Percentiles rank a stretch among this genome's conserved stretches.
Evolutionary conservation across 1,139 yeast genomes (phyloP).

Genomic region (Diutina mesorugosa): DNA sequence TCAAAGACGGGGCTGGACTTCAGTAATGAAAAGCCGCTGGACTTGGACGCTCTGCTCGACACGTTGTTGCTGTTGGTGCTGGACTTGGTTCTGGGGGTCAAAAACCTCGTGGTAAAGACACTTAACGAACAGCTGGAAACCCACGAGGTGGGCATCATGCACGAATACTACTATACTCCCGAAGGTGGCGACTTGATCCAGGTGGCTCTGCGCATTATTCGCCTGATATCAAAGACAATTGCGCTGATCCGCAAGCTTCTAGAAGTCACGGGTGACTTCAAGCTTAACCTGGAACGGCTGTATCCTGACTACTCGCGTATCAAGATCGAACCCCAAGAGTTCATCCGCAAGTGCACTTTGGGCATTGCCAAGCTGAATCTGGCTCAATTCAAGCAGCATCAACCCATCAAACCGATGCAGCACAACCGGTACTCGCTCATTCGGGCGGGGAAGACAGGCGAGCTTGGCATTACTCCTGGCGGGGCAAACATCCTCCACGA

Average conservation of each 20-base stretch:
- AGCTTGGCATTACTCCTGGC: slow-evolving; percentile 39
- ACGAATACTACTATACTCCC: slow-evolving; percentile 38
- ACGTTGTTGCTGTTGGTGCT: slow-evolving; percentile 47
- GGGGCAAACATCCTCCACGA: slow-evolving; percentile 46
- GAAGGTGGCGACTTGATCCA: slow-evolving; percentile 58
- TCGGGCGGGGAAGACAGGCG: slow-evolving; percentile 43
- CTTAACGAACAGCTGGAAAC: slow-evolving; percentile 16
- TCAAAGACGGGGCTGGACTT: slow-evolving; percentile 41
- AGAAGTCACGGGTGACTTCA: slow-evolving; percentile 60
- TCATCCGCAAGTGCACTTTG: slow-evolving; percentile 46
- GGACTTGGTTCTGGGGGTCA: slow-evolving; percentile 53
- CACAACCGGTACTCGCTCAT: slow-evolving; percentile 44
- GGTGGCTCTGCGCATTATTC: slow-evolving; percentile 53
- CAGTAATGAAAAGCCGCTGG: slow-evolving; percentile 26
- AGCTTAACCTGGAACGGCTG: slow-evolving; percentile 47
- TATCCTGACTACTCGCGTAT: slow-evolving; percentile 60
- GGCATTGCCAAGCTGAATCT: slow-evolving; percentile 41
- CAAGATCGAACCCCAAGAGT: slow-evolving; percentile 49
- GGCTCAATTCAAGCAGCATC: slow-evolving; percentile 15
- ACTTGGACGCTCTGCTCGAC: slow-evolving; percentile 45
- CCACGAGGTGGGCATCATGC: slow-evolving; percentile 5
- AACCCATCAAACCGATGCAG: slow-evolving; percentile 9
- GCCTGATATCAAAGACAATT: slow-evolving; percentile 37
- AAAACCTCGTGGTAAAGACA: slow-evolving; percentile 45
- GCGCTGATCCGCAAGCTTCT: slow-evolving; percentile 27